Conservation (phyloP, 805 yeast genomes). For the Nakazawaea ambrosiae region DNA sequence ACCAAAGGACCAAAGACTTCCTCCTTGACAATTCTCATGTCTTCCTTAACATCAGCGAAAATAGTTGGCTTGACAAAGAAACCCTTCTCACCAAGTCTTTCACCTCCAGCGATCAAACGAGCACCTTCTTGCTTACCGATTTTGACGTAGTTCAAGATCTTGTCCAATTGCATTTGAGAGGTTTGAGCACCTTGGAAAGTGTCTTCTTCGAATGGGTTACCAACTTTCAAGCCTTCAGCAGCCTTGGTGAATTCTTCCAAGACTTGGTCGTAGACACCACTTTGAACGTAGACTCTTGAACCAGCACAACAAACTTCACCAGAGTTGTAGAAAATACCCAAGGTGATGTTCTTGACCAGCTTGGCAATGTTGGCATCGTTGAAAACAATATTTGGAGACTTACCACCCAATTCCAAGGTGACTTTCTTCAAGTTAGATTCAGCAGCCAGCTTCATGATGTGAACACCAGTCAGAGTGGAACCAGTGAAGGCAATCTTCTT, state of each 20-base stretch:
- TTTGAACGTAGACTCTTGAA: conserved; percentile 86
- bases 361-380: conserved; percentile 76
- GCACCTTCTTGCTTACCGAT: conserved; percentile 84
- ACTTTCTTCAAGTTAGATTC: conserved; percentile 79
- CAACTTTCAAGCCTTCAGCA: conserved; percentile 53
- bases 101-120: conserved; percentile 64
- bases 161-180: conserved; percentile 69
- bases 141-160: conserved; percentile 70
- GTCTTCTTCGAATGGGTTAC: conserved; percentile 76
- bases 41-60: conserved; percentile 62
- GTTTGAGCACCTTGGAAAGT: conserved; percentile 92
- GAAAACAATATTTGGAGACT: conserved; percentile 86
- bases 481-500: conserved; percentile 66
- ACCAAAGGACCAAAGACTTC: conserved; percentile 93
- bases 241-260: conserved; percentile 49
- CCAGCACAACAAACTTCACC: conserved; percentile 98
- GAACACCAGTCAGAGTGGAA: conserved; percentile 67
- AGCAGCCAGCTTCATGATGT: conserved; percentile 75
- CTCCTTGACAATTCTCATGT: conserved; percentile 64
- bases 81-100: conserved; percentile 51
- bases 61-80: conserved; percentile 68
- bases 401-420: conserved; percentile 94
- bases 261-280: conserved; percentile 72
- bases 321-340: conserved; percentile 86
- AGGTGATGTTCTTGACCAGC: conserved; percentile 68